Evolutionary conservation across 257 asterid genomes (phyloP), one percentile per base, ranked within the genome.

Genomic region (Cordia subcordata): DNA sequence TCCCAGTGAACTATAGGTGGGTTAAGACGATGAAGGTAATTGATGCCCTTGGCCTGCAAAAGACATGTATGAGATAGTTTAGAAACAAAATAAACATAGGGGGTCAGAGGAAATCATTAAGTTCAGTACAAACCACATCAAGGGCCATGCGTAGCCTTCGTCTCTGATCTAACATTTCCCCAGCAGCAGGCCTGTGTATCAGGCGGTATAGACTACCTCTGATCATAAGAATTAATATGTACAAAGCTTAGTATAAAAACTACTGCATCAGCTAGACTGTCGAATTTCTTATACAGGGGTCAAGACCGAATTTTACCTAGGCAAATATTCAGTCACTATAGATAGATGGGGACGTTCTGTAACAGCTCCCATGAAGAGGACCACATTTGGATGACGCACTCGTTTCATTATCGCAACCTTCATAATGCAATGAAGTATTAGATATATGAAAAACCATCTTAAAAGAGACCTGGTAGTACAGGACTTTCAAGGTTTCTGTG

Each of bases 391-490:
- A 75, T 93, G 99, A 23, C 99, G 97, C 45, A 93, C 78, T 19
- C 96, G 96, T 72, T 93, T 93, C 99, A 93, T 89, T 13, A 93
- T 89, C 55, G 99, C 94, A 57, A 93, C 97, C 99, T 93, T 11
- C 47, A 42, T 42, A 42, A 42, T 42, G 47, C 10, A 14, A 42
- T 42, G 2, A 42, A 11, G 1, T 42, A 42, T 42, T 42, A 42
- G 15, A 10, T 11, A 18, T 20, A 52, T 18, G n/a, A 14, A 21
- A 52, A 52, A 52, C 32, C 11, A 20, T 11, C 56, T 52, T 52
- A 52, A 49, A 52, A 52, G 32, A 6, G 16, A n/a, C 22, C 14
- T 52, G 35, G 32, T 52, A 4, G 20, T 8, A 4, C 20, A n/a
- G 35, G 35, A 27, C 35, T 27, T 3, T 27, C 35, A 27, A 27